Conservation (phyloP, 768 basidiomycete species). For the Tricholoma hemisulphureum region DNA sequence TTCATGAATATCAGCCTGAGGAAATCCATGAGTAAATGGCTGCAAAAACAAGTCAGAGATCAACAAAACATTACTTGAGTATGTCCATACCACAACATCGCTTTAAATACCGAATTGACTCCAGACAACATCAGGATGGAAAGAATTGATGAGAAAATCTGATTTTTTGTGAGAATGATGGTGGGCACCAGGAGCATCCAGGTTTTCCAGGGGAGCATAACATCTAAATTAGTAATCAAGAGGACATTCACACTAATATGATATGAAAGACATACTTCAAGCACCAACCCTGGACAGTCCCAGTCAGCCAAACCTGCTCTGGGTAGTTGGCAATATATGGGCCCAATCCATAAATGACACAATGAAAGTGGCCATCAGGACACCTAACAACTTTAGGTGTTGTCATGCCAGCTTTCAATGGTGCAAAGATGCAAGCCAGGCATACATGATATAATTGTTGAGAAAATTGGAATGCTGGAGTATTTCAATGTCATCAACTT, state of each 20-base stretch:
- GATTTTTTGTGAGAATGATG: not conserved
- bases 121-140: too few species aligned
- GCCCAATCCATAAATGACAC: too few species aligned
- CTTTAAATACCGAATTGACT: too few species aligned
- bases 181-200: not conserved
- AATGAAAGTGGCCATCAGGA: too few species aligned
- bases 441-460: slow-evolving; percentile 16
- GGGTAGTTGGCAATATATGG: too few species aligned
- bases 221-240: too few species aligned
- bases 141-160: not conserved
- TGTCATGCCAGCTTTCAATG: not conserved
- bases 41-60: not conserved
- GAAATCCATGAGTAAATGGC: slow-evolving; percentile 28
- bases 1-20: too few species aligned
- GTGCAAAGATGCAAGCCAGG: not conserved
- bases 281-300: slow-evolving; percentile 16
- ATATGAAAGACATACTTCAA: slow-evolving; percentile 23
- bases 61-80: not conserved
- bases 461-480: slow-evolving; percentile 19
- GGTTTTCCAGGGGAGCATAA: not conserved
- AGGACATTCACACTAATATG: too few species aligned
- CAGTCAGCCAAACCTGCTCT: too few species aligned
- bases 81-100: not conserved
- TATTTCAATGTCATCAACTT: slow-evolving; percentile 8
- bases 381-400: too few species aligned